These are phyloP conservation scores for Butyriboletus loyo DNA, from an alignment of 768 basidiomycete species.

Conservation along the genomic window DNA sequence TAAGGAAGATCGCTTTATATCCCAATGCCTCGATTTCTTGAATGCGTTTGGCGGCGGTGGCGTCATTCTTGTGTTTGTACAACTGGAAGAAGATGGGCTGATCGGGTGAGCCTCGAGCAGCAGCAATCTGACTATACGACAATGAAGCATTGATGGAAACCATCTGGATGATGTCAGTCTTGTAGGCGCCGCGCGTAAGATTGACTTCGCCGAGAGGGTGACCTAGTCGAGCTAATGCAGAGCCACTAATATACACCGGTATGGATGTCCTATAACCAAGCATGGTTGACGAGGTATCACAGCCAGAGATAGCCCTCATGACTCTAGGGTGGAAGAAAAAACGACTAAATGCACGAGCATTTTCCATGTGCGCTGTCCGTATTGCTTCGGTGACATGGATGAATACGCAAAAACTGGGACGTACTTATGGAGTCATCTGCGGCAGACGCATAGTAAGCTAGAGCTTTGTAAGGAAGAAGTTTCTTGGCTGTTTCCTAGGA, in stretches of 20 bases:
- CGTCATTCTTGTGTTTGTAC: conserved; percentile 75
- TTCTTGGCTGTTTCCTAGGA: conserved; percentile 65
- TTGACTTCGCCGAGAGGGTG: conserved; percentile 90
- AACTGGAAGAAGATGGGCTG: conserved; percentile 80
- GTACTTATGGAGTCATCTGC: conserved; percentile 81
- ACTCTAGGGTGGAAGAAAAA: conserved; percentile 88
- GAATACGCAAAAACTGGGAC: conserved; percentile 24
- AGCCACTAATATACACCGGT: conserved; percentile 81
- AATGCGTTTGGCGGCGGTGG: conserved; percentile 65
- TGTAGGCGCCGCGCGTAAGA: conserved; percentile 66
- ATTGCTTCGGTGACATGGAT: conserved; percentile 12
- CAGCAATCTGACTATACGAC: conserved; percentile 60
- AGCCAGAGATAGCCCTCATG: conserved; percentile 60
- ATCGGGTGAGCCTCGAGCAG: conserved; percentile 46
- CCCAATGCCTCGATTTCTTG: conserved; percentile 68
- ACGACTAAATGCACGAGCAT: conserved; percentile 74
- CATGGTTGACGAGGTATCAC: conserved; percentile 69
- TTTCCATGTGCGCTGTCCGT: conserved; percentile 57
- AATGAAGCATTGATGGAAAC: conserved; percentile 76
- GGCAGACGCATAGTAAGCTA: conserved; percentile 83
- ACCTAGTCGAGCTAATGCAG: conserved; percentile 81
- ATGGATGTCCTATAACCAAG: conserved; percentile 69
- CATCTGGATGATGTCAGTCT: conserved; percentile 78
- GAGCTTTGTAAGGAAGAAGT: conserved; percentile 69
- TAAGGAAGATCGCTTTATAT: conserved; percentile 87